Conservation (phyloP, 2,329 filamentous ascomycete species). For the Esteya vermicola region DNA sequence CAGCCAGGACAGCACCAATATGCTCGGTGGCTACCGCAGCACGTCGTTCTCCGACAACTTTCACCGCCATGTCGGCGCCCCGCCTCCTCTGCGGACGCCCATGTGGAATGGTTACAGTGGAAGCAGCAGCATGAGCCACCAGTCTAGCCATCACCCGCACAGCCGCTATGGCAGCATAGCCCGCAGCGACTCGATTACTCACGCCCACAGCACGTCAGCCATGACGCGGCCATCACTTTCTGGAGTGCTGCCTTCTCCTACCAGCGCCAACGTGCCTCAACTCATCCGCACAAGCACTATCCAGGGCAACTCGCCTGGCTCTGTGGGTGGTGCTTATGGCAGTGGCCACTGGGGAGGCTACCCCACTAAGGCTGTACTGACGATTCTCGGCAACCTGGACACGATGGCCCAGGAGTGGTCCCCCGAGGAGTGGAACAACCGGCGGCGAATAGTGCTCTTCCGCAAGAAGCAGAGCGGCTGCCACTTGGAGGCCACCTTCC, state of each 20-base stretch:
- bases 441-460: constrained; percentile 80
- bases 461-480: constrained; percentile 68
- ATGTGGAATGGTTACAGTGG: constrained; percentile 31
- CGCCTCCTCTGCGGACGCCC: constrained; percentile 21
- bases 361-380: constrained; percentile 69
- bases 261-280: constrained; percentile 24
- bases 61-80: constrained; percentile 16
- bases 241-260: constrained; percentile 31
- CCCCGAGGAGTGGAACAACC: constrained; percentile 62
- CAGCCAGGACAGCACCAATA: constrained; percentile 27
- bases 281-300: constrained; percentile 44
- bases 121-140: constrained; percentile 13
- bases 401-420: constrained; percentile 76
- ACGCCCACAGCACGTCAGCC: constrained; percentile 25
- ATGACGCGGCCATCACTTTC: constrained; percentile 32
- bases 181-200: constrained; percentile 25
- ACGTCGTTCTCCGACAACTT: constrained; percentile 37
- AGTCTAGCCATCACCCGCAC: constrained; percentile 8
- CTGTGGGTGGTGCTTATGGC: constrained; percentile 21
- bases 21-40: constrained; percentile 41
- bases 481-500: constrained; percentile 68
- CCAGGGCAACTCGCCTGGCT: constrained; percentile 15
- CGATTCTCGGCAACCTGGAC: constrained; percentile 74
- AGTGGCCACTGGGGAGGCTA: constrained; percentile 75
- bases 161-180: constrained; percentile 10